Percentiles rank a stretch among this genome's conserved stretches.
phyloP scores from a whole-genome alignment of 192 early-diverging fungal genomes.

The Rhizoclosmatium sp. region DNA sequence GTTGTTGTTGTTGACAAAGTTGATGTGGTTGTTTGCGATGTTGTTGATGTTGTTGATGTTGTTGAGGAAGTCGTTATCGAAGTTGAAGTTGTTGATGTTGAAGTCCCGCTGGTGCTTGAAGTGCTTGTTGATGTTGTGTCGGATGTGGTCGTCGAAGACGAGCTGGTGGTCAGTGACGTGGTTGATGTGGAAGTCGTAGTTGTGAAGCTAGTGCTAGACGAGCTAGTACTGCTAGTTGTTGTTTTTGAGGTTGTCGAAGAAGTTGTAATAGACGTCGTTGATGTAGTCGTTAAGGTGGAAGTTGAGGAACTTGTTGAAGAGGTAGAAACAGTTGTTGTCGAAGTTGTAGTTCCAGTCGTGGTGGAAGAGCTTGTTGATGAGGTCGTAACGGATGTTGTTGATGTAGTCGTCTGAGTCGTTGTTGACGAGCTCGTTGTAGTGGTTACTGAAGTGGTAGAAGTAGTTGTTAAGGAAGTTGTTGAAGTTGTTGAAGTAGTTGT shows the following conservation, averaged over 20 bases:
- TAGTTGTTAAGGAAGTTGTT: background rate
- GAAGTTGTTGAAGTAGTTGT: background rate
- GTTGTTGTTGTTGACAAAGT: background rate
- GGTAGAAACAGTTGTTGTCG: background rate
- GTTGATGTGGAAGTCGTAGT: background rate
- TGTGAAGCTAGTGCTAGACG: background rate
- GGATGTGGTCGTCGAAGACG: slow-evolving; percentile 4
- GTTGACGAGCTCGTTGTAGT: background rate
- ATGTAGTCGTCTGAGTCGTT: background rate
- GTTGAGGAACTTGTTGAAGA: background rate
- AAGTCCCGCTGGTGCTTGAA: slow-evolving; percentile 2
- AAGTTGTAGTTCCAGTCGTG: background rate
- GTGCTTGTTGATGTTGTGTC: background rate
- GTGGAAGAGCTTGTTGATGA: background rate
- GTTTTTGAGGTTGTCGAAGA: slow-evolving; percentile 1
- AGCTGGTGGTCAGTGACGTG: slow-evolving; percentile 4
- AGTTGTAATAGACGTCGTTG: background rate
- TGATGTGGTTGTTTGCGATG: background rate
- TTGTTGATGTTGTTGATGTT: background rate
- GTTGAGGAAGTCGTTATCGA: background rate
- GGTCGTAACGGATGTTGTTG: background rate
- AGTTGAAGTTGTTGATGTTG: background rate
- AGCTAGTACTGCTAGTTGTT: background rate
- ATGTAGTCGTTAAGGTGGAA: background rate
- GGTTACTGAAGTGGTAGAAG: background rate